These are phyloP conservation scores for Grosmannia clavigera DNA, from an alignment of 2,329 filamentous ascomycete species.

Conservation along the genomic window DNA sequence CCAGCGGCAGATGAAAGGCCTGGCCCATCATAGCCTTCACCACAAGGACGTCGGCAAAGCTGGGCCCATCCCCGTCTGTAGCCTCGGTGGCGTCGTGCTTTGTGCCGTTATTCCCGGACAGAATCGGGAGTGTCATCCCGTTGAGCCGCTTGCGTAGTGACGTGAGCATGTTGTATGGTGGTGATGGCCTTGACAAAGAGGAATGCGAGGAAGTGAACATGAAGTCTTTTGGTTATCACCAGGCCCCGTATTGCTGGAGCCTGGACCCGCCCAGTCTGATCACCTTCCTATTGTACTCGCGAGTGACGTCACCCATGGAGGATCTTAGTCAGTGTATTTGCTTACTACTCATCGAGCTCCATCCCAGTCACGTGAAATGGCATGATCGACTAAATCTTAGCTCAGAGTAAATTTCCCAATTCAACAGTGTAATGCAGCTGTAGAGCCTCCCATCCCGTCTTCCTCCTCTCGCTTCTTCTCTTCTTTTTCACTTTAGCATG, in stretches of 20 bases:
- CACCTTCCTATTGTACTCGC: no score
- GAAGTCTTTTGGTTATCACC: no score
- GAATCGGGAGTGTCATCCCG: not conserved
- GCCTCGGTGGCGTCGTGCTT: no score
- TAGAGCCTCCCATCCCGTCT: not conserved
- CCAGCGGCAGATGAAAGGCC: constrained; percentile 33
- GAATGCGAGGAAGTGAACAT: no score
- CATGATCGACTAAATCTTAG: not conserved
- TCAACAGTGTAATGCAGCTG: not conserved
- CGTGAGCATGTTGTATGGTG: not conserved
- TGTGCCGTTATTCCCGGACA: no score
- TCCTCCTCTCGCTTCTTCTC: not conserved
- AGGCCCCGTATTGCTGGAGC: no score
- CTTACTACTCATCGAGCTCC: no score
- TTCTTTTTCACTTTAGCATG: not conserved
- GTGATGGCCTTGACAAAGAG: not conserved
- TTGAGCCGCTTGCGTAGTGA: not conserved
- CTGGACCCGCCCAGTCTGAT: no score
- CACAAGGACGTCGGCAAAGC: constrained; percentile 32
- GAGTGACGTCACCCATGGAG: no score
- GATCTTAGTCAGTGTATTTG: no score
- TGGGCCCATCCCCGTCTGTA: not conserved
- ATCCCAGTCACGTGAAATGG: constrained; percentile 1
- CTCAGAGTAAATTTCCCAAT: not conserved
- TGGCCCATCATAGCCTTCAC: constrained; percentile 35